phyloP scores from a whole-genome alignment of 345 rosid genomes.

The Corchorus capsularis region DNA sequence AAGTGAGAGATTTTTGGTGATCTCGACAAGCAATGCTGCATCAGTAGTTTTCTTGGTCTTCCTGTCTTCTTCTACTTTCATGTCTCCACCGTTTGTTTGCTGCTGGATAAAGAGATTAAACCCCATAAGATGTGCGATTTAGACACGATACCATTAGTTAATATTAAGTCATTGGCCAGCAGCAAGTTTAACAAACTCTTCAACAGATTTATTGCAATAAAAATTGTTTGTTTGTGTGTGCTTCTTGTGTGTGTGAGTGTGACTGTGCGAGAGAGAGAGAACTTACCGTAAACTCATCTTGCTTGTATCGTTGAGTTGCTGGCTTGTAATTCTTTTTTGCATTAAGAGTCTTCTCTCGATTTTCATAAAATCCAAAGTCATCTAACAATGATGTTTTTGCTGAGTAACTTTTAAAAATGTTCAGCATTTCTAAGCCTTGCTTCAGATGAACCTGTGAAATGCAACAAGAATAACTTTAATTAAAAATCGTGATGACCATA shows the following conservation, averaged over 20 bases:
- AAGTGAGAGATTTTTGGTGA: constrained; percentile 60
- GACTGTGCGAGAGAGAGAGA: not conserved
- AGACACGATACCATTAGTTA: not conserved
- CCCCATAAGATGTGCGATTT: not conserved
- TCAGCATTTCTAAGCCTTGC: constrained; percentile 74
- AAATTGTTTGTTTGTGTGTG: not conserved
- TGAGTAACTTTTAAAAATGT: constrained; percentile 54
- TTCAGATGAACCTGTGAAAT: constrained; percentile 49
- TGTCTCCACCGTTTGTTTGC: constrained; percentile 29
- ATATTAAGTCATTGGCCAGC: not conserved
- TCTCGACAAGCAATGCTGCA: constrained; percentile 44
- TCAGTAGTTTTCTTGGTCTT: constrained; percentile 29
- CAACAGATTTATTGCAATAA: not conserved
- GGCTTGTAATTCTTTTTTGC: constrained; percentile 42
- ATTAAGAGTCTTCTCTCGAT: constrained; percentile 51
- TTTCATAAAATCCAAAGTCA: constrained; percentile 72
- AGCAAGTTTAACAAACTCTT: not conserved
- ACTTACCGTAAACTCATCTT: constrained; percentile 49
- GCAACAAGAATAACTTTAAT: not conserved
- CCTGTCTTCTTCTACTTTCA: constrained; percentile 28
- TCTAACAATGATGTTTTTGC: constrained; percentile 55
- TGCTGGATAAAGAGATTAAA: constrained; percentile 30
- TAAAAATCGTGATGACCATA: not conserved
- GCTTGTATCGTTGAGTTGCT: constrained; percentile 40
- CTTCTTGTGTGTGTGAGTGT: not conserved